Evolutionary conservation across 1,139 yeast species (phyloP).

Genomic region (Yamadazyma diospyri): DNA sequence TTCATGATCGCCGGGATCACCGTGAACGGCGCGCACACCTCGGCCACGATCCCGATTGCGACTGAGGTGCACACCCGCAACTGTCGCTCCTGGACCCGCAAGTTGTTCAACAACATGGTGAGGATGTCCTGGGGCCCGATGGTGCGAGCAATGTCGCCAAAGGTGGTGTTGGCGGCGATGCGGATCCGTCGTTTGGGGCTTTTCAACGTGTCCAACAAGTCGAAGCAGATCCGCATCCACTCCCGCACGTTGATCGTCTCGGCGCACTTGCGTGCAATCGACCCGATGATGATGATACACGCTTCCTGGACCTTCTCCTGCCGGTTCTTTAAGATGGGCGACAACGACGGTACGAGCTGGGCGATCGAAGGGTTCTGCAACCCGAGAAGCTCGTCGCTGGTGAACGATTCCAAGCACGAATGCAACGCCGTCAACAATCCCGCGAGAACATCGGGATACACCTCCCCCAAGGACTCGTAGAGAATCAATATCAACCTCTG

Average conservation of each 20-base stretch:
- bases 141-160: conserved; percentile 87
- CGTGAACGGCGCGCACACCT: conserved; percentile 88
- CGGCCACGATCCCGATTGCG: conserved; percentile 96
- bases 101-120: conserved; percentile 76
- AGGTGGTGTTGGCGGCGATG: conserved; percentile 83
- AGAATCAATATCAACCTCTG: conserved; percentile 70
- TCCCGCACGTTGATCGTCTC: conserved; percentile 88
- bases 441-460: conserved; percentile 90
- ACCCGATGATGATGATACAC: conserved; percentile 75
- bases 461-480: conserved; percentile 92
- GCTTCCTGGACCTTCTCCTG: conserved; percentile 91
- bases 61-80: conserved; percentile 96
- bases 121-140: conserved; percentile 96
- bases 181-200: conserved; percentile 79
- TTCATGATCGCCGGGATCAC: conserved; percentile 96
- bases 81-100: conserved; percentile 93
- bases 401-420: conserved; percentile 35
- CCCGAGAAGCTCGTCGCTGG: conserved; percentile 47
- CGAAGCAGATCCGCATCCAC: conserved; percentile 97
- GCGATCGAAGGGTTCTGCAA: conserved; percentile 78
- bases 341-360: conserved; percentile 80
- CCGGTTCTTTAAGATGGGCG: conserved; percentile 87
- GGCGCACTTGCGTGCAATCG: conserved; percentile 80
- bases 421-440: conserved; percentile 73
- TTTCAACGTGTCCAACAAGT: conserved; percentile 82